These are phyloP conservation scores for Castanea sativa DNA, from an alignment of 306 rosid genomes.

Conservation along the genomic window DNA sequence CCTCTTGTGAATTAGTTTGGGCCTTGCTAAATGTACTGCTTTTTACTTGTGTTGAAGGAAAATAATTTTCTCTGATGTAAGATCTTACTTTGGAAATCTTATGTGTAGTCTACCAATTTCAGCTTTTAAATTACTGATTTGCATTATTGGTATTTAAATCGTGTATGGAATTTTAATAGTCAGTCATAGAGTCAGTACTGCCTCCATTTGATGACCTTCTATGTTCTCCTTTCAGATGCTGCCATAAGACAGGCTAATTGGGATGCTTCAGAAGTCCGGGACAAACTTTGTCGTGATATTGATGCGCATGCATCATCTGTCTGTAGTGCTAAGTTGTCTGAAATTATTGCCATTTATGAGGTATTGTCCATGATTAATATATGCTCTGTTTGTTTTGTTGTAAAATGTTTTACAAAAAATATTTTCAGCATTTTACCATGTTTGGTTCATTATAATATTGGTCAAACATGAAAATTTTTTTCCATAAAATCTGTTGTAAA, in stretches of 20 bases:
- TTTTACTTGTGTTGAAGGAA: constrained; percentile 10
- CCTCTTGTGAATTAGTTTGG: background rate
- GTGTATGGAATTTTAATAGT: background rate
- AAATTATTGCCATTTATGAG: constrained; percentile 48
- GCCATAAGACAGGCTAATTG: constrained; percentile 58
- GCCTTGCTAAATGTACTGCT: background rate
- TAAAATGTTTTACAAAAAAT: too few species aligned
- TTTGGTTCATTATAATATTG: too few species aligned
- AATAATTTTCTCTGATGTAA: constrained; percentile 7
- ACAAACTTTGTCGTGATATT: constrained; percentile 71
- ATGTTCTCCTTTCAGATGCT: constrained; percentile 51
- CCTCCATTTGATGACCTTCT: constrained; percentile 2
- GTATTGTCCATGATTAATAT: constrained; percentile 33
- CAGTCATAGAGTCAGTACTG: background rate
- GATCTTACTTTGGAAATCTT: constrained; percentile 4
- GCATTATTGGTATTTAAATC: background rate
- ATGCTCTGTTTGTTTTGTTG: too few species aligned
- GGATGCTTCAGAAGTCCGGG: constrained; percentile 63
- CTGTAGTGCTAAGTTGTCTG: constrained; percentile 49
- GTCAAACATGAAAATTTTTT: too few species aligned
- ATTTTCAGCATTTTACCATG: too few species aligned
- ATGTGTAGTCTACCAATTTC: background rate
- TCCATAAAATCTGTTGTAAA: too few species aligned
- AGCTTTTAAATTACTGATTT: background rate
- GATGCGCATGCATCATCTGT: constrained; percentile 60